Evolutionary conservation across 495 filamentous ascomycete species (phyloP), one percentile per base, ranked within the genome.

Genomic region (Penicillium ucsense): DNA sequence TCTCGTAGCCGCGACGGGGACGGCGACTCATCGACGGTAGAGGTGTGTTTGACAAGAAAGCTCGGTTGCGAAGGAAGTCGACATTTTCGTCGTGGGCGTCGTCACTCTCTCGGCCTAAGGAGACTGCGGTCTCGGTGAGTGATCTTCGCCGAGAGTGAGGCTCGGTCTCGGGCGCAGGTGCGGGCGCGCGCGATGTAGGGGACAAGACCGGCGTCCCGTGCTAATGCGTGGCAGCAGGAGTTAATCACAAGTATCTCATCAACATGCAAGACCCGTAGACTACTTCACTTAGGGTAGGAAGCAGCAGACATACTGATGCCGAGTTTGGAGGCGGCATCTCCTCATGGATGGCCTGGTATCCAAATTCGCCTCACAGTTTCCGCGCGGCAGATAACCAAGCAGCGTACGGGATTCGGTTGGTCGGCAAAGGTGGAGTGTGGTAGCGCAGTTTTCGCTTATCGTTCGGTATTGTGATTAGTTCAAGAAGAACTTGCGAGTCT

Each of bases 61-160:
- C 53, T 12, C 68, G 68, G 41, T 68, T 67, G 34, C 80, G 74
- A 42, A 82, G 62, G 51, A 81, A 81, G 60, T 63, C 76, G 45
- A 82, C 70, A 64, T 81, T 80, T 46, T 74, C 79, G 57, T 77
- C 74, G 45, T 81, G 70, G 33, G 72, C 74, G 49, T 75, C 76
- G 51, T 81, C 73, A 52, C 57, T 59, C 51, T 74, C 74, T 20
- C 20, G 20, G 20, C 20, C 20, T 35, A 66, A 62, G 48, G 69
- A 65, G 39, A 67, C 47, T 5, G 46, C 54, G 35, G 73, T 68
- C 11, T 73, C 67, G 41, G 76, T 65, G 46, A 64, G 66, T 37
- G 76, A 66, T 28, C 72, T 58, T 49, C 46, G 46, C 9, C 37
- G 56, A 31, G 41, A 51, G 37, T 27, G 64, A 49, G 52, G 61